Conservation (phyloP, 495 filamentous ascomycete genomes). For the Margaritispora aquatica region DNA sequence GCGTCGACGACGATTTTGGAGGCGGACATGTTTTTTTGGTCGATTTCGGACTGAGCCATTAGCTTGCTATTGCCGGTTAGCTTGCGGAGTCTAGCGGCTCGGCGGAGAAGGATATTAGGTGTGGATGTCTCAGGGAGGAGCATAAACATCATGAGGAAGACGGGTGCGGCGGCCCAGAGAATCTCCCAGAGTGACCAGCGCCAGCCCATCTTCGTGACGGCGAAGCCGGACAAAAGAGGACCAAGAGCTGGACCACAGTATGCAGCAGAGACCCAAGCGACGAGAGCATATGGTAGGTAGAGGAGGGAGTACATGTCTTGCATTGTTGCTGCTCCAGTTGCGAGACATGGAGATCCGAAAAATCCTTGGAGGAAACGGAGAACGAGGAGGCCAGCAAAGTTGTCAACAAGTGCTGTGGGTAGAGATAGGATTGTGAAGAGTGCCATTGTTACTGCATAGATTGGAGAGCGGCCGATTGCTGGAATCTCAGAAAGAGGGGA, state of each 20-base stretch:
- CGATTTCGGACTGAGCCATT: conserved; percentile 45
- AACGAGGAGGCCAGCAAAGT: conserved; percentile 66
- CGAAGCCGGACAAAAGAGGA: conserved; percentile 57
- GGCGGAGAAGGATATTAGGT: conserved; percentile 36
- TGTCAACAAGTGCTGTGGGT: conserved; percentile 67
- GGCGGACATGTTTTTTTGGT: conserved; percentile 41
- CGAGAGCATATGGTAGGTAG: conserved; percentile 64
- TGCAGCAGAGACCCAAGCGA: conserved; percentile 49
- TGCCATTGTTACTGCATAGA: conserved; percentile 65
- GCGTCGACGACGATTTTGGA: conserved; percentile 46
- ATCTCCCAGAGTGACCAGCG: conserved; percentile 52
- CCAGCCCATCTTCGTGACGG: conserved; percentile 51
- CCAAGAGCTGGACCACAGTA: conserved; percentile 50
- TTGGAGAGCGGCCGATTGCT: conserved; percentile 52
- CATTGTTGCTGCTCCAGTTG: conserved; percentile 69
- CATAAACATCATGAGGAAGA: conserved; percentile 39
- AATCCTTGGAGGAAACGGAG: conserved; percentile 72
- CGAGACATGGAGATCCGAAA: conserved; percentile 68
- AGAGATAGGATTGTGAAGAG: conserved; percentile 70
- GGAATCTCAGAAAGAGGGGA: conserved; percentile 54
- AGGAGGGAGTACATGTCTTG: conserved; percentile 69
- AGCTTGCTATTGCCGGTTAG: conserved; percentile 39
- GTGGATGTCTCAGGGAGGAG: conserved; percentile 42
- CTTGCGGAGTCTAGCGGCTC: conserved; percentile 35
- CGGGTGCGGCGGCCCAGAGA: conserved; percentile 41